Evolutionary conservation across 1,284 basidiomycete genomes (phyloP).

Genomic region (Ceratobasidium sp.): DNA sequence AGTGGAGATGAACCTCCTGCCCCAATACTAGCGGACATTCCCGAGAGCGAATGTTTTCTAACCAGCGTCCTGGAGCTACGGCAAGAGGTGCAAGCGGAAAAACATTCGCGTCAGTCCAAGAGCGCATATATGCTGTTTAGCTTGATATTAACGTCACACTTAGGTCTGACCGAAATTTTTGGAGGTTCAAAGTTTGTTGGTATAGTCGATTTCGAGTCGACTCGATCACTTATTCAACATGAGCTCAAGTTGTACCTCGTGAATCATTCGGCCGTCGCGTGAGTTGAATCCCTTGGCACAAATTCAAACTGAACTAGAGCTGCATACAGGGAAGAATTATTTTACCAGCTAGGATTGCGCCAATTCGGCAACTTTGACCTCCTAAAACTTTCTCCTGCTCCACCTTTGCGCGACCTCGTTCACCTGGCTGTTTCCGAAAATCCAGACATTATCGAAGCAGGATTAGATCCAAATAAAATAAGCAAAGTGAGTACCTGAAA

Average conservation of each 20-base stretch:
- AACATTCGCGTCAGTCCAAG: slow-evolving; percentile 74
- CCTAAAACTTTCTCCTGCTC: slow-evolving; percentile 86
- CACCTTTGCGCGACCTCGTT: slow-evolving; percentile 77
- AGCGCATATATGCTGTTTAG: neutral
- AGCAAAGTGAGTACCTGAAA: slow-evolving; percentile 69
- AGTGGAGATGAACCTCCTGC: slow-evolving; percentile 47
- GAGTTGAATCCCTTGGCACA: slow-evolving; percentile 55
- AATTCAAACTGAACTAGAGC: slow-evolving; percentile 3
- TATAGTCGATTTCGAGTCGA: slow-evolving; percentile 82
- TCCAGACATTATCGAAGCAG: slow-evolving; percentile 55
- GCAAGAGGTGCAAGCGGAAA: slow-evolving; percentile 68
- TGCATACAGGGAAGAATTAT: slow-evolving; percentile 84
- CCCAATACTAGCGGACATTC: slow-evolving; percentile 54
- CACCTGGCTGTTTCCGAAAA: slow-evolving; percentile 85
- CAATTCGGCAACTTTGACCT: slow-evolving; percentile 90
- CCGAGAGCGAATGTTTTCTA: slow-evolving; percentile 83
- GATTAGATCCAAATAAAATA: slow-evolving; percentile 64
- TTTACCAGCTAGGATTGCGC: slow-evolving; percentile 92
- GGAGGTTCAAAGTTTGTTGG: slow-evolving; percentile 94
- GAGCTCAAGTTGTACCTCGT: slow-evolving; percentile 90
- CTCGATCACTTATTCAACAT: slow-evolving; percentile 88
- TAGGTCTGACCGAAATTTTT: slow-evolving; percentile 87
- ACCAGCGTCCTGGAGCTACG: slow-evolving; percentile 84
- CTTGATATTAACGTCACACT: neutral
- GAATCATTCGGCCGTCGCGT: slow-evolving; percentile 87